These are phyloP conservation scores for Tricharina praecox DNA, from an alignment of 495 filamentous ascomycete species.

Conservation along the genomic window DNA sequence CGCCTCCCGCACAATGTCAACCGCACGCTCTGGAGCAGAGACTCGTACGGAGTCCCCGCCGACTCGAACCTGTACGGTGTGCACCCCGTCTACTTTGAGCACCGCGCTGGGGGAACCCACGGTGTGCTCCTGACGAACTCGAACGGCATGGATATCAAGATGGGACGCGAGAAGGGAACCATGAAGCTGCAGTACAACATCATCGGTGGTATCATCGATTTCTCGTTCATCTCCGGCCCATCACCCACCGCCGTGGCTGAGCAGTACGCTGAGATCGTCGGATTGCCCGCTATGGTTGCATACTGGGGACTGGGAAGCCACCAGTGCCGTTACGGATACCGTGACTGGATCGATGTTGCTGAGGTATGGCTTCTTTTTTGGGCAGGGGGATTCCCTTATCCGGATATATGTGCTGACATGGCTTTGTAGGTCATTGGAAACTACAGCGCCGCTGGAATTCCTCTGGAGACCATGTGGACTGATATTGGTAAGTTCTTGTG, in stretches of 20 bases:
- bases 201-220: constrained; percentile 63
- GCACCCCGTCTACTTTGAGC: constrained; percentile 75
- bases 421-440: constrained; percentile 56
- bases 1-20: constrained; percentile 57
- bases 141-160: constrained; percentile 77
- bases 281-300: constrained; percentile 57
- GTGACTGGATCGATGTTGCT: constrained; percentile 58
- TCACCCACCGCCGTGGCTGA: constrained; percentile 50
- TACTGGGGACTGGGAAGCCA: constrained; percentile 80
- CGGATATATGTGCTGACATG: too few relatives aligned
- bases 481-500: constrained; percentile 44
- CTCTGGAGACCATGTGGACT: constrained; percentile 79
- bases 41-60: constrained; percentile 47
- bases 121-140: constrained; percentile 71
- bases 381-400: too few relatives aligned
- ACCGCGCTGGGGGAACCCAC: constrained; percentile 52
- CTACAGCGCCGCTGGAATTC: constrained; percentile 58
- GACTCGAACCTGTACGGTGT: constrained; percentile 67
- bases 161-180: constrained; percentile 41
- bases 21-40: constrained; percentile 65
- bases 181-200: constrained; percentile 77
- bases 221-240: constrained; percentile 69
- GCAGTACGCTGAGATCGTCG: constrained; percentile 58
- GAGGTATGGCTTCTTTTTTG: constrained; percentile 33
- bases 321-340: constrained; percentile 68